These are phyloP conservation scores for Nasturtium officinale DNA, from an alignment of 345 rosid genomes.

Conservation along the genomic window DNA sequence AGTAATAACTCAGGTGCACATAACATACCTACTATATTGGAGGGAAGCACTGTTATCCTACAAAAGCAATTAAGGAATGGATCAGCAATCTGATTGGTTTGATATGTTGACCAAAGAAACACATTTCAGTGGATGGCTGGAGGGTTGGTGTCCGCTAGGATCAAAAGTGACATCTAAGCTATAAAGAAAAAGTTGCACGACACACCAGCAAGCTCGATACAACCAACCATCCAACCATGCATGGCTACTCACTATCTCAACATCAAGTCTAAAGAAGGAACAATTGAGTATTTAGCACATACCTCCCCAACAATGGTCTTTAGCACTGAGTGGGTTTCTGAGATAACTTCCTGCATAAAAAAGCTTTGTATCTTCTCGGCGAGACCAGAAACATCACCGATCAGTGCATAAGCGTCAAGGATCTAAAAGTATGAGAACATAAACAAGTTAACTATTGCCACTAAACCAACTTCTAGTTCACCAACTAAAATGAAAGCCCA, in stretches of 20 bases:
- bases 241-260: slow-evolving; percentile 17
- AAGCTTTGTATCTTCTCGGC: slow-evolving; percentile 97
- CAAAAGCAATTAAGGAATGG: slow-evolving; percentile 37
- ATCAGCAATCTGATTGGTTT: slow-evolving; percentile 16
- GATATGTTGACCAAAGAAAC: background rate
- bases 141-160: background rate
- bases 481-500: slow-evolving; percentile 12
- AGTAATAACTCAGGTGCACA: slow-evolving; percentile 31
- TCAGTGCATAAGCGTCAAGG: slow-evolving; percentile 96
- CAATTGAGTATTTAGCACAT: slow-evolving; percentile 28
- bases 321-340: slow-evolving; percentile 82
- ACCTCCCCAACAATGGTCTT: slow-evolving; percentile 85
- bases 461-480: background rate
- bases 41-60: slow-evolving; percentile 67
- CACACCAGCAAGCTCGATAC: slow-evolving; percentile 19
- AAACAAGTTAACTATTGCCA: slow-evolving; percentile 27
- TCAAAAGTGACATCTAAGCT: slow-evolving; percentile 14
- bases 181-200: slow-evolving; percentile 15
- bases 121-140: slow-evolving; percentile 2
- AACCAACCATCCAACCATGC: slow-evolving; percentile 26
- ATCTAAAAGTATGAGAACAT: slow-evolving; percentile 58
- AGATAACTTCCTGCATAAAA: slow-evolving; percentile 96
- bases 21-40: slow-evolving; percentile 75
- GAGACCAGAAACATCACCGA: slow-evolving; percentile 96
- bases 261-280: slow-evolving; percentile 25